These are phyloP conservation scores for Epichloe bromicola DNA, from an alignment of 2,329 filamentous ascomycete genomes.

Conservation along the genomic window DNA sequence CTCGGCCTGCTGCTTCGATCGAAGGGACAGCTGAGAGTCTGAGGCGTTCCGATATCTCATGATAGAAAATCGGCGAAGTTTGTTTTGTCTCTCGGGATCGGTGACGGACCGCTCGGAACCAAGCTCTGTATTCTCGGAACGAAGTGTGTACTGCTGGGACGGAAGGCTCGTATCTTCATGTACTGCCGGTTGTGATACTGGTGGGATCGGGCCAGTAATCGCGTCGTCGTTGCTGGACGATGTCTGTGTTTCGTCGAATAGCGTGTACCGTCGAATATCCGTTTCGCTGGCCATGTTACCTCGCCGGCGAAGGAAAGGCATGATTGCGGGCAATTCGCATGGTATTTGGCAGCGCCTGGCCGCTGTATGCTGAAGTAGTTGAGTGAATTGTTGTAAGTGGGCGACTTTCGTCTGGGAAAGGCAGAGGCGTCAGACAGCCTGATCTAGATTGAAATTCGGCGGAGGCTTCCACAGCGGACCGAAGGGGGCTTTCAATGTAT, in stretches of 20 bases:
- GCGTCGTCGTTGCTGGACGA: constrained; percentile 13
- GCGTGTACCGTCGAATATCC: constrained; percentile 42
- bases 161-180: constrained; percentile 7
- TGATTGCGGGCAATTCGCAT: constrained; percentile 29
- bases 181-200: constrained; percentile 5
- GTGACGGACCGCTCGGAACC: not conserved
- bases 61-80: constrained; percentile 52
- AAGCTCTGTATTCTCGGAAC: constrained; percentile 33
- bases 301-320: constrained; percentile 50
- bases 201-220: constrained; percentile 6
- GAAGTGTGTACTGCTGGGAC: constrained; percentile 12
- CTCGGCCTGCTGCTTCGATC: constrained; percentile 55
- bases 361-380: not conserved
- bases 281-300: constrained; percentile 46
- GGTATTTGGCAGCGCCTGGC: constrained; percentile 15
- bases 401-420: not conserved
- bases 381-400: not conserved
- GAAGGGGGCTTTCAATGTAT: not conserved
- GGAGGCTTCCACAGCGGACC: not conserved
- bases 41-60: constrained; percentile 85
- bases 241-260: constrained; percentile 19
- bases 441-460: not conserved
- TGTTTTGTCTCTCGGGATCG: constrained; percentile 28
- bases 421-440: not conserved
- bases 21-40: constrained; percentile 72